Base-by-base conservation (phyloP, 306 rosid genomes). In the Ormosia emarginata region DNA sequence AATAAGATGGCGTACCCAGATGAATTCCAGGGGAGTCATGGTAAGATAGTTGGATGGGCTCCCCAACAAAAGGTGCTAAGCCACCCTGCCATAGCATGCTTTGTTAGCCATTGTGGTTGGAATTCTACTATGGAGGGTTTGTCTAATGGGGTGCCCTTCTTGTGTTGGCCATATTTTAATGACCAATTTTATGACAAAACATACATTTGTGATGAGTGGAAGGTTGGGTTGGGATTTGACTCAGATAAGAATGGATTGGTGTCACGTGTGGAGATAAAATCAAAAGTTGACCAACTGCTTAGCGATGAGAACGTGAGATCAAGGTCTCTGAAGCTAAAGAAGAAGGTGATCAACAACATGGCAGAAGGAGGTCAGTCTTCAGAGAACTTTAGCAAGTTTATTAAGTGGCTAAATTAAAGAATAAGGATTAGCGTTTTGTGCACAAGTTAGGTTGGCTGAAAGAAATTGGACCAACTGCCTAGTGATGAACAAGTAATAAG, bases 41-140 rank as follows among this genome's bases (percentile, higher is more conserved):
- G n/a, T n/a, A n/a, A n/a, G n/a, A n/a, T n/a, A n/a, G n/a, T n/a
- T n/a, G n/a, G n/a, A n/a, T n/a, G n/a, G n/a, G n/a, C n/a, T n/a
- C n/a, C n/a, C n/a, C n/a, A n/a, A n/a, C n/a, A n/a, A n/a, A n/a
- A n/a, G n/a, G n/a, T n/a, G n/a, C n/a, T n/a, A n/a, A n/a, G 40
- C 0, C 92, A 88, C 76, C 85, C 86, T 49, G 66, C 88, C 18
- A 43, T 85, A 5, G 89, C 88, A 44, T 82, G 87, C 36, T 87
- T 91, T 30, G 6, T 89, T 10, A 87, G 81, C 67, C 90, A 89
- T 43, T 91, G 91, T 57, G 91, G 91, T 49, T 90, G 89, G 91
- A 90, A 87, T 57, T 90, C 91, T 13, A 41, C 62, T 6, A 24
- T 85, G 10, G 90, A 90, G 49, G 88, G 92, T 17, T 79, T 90